Base-by-base conservation (phyloP, 225 moss, liverwort and hornwort species). In the Sphagnum tenellum region DNA sequence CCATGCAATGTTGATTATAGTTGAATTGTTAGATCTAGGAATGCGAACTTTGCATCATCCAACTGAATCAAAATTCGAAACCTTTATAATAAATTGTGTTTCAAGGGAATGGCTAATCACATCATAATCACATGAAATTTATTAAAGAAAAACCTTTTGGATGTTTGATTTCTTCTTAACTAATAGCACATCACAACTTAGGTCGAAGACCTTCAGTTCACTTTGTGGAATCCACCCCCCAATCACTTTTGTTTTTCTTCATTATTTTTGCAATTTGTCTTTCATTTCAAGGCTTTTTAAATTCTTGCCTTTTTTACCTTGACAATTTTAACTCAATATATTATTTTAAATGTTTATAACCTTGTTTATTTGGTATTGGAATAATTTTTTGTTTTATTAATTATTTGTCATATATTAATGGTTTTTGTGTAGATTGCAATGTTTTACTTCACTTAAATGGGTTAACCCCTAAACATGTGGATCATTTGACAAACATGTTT, bases 181-280 rank as follows among this genome's bases (percentile, higher is more conserved):
- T 86, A 79, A 82, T 56, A 82, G 73, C 86, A 86, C 70, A 71
- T 86, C 55, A 86, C 82, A 51, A 79, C 82, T 12, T 82, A 86
- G 70, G 84, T 81, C 48, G n/a, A 47, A 66, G 50, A 29, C 29
- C 29, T 13, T 47, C 44, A 29, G 1, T 29, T 29, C 7, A 51
- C 14, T 59, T 7, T 44, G 45, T 51, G 45, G 8, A 49, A 57
- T 64, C 45, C 12, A 48, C 12, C 48, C 12, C 8, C 55, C 45
- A 7, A 13, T 61, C 4, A 50, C 14, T 3, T 44, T 3, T 12
- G 3, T 29, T 29, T 29, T 9, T 50, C 50, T 12, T 8, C 11
- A 48, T 46, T 44, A 2, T 58, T 58, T 4, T 14, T n/a, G 61
- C 45, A 46, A 29, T 0, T 29, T 29, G 29, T 29, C 29, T 1